Percentiles rank a stretch among this genome's conserved stretches.
Conservation (phyloP, 495 filamentous ascomycete genomes). For the Xylaria cubensis region DNA sequence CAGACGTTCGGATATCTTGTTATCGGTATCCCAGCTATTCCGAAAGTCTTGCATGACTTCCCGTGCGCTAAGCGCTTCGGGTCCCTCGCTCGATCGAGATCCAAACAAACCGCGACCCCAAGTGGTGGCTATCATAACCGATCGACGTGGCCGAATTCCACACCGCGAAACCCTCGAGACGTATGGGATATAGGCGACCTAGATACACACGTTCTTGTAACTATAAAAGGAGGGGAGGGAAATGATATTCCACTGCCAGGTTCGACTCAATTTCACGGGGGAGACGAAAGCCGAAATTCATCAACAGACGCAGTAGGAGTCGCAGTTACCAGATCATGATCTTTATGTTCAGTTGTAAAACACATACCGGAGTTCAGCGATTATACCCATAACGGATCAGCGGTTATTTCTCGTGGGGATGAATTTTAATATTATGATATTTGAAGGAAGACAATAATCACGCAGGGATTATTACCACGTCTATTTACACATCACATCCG, state of each 20-base stretch:
- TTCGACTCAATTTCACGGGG: background rate
- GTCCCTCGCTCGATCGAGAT: conserved; percentile 7
- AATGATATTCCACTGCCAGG: background rate
- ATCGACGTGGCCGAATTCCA: conserved; percentile 8
- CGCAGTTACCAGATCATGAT: background rate
- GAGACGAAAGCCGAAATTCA: conserved; percentile 14
- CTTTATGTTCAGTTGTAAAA: background rate
- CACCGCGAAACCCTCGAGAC: background rate
- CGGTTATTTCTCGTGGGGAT: background rate
- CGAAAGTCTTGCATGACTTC: conserved; percentile 39
- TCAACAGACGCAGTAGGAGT: background rate
- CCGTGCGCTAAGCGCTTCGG: conserved; percentile 10
- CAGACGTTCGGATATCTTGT: conserved; percentile 43
- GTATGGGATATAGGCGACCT: background rate
- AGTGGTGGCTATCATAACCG: background rate
- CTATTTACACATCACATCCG: background rate
- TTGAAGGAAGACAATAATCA: background rate
- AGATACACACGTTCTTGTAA: conserved; percentile 20
- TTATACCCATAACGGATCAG: conserved; percentile 14
- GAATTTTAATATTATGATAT: background rate
- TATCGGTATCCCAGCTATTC: conserved; percentile 39
- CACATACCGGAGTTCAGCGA: conserved; percentile 6
- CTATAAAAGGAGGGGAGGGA: background rate
- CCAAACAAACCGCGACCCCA: background rate
- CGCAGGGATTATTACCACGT: background rate